A percentile compares a stretch with the other conserved stretches of the same genome.
These are phyloP conservation scores for Durotheca rogersii DNA, from an alignment of 495 filamentous ascomycete species.

Conservation along the genomic window DNA sequence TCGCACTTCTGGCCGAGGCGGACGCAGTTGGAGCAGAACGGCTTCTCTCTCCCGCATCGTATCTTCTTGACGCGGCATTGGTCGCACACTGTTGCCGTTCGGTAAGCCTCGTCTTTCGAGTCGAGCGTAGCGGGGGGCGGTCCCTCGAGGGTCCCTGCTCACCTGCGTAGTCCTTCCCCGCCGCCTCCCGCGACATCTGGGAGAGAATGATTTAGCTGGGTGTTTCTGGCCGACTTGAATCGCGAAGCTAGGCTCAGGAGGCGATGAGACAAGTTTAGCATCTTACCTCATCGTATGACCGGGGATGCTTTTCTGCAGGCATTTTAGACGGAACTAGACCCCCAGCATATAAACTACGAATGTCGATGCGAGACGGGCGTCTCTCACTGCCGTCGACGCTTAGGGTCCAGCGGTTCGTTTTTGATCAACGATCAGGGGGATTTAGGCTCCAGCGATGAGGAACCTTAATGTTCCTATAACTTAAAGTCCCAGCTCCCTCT, in stretches of 20 bases:
- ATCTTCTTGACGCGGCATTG: constrained; percentile 25
- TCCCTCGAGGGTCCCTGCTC: constrained; percentile 7
- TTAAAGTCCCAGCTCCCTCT: constrained; percentile 12
- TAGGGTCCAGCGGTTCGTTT: not conserved
- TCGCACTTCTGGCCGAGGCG: constrained; percentile 21
- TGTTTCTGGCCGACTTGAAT: no score
- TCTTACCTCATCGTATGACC: constrained; percentile 19
- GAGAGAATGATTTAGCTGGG: constrained; percentile 2
- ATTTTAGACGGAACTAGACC: constrained; percentile 2
- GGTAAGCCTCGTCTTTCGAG: not conserved
- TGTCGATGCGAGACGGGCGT: constrained; percentile 1
- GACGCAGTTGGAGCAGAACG: constrained; percentile 18
- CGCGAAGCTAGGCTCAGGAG: no score
- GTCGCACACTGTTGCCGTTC: constrained; percentile 14
- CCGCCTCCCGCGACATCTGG: constrained; percentile 20
- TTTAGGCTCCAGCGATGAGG: constrained; percentile 5
- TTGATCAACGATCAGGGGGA: constrained; percentile 1
- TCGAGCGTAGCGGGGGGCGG: constrained; percentile 1
- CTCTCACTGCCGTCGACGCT: constrained; percentile 1
- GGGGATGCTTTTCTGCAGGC: constrained; percentile 15
- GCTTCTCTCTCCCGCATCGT: constrained; percentile 23
- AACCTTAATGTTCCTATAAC: constrained; percentile 19
- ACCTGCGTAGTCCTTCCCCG: constrained; percentile 25
- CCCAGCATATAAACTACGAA: not conserved
- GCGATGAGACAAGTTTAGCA: not conserved